Evolutionary conservation across 306 rosid species (phyloP), one percentile per base, ranked within the genome.

Genomic region (Dryas octopetala): DNA sequence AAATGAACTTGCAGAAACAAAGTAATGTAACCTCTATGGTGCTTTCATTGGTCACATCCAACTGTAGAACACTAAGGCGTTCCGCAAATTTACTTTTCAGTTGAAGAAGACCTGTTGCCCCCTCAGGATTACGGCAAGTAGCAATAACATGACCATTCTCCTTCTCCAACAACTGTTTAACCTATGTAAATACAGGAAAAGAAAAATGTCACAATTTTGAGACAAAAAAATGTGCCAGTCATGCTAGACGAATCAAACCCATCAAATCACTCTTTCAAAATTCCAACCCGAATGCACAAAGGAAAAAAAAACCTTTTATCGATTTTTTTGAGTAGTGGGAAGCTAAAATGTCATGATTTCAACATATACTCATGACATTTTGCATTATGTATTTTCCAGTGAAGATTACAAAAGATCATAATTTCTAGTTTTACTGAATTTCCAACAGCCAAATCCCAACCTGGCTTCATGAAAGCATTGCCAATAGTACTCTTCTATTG

Each of bases 61-160:
- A 81, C 3, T 70, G 88, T 79, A 81, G 76, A 76, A 90, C 68
- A 73, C 77, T 80, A 63, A 95, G 91, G 65, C 97, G 89, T 53
- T 89, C 88, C 8, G 67, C 49, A 79, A 83, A 92, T 79, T 84
- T 86, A 67, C 88, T 80, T 74, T 89, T 90, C 80, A 92, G 84
- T 68, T 85, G 72, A 54, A 38, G 68, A 72, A 95, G 93, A 64
- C 96, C 96, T 45, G 88, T 82, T 73, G 97, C 87, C 1, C 74
- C 65, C 28, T 69, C 72, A 70, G 99, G 99, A 80, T 89, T 81
- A 23, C 97, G 99, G 75, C 97, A 95, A 54, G 93, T 90, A 46
- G 97, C 96, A 81, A 91, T 65, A 79, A 90, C 97, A 79, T 85
- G 86, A 49, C 89, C 99, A 66, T 86, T 90, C 78, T 85, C 93